These are phyloP conservation scores for Calonectria pseudoturangicola DNA, from an alignment of 2,329 filamentous ascomycete genomes.

Conservation along the genomic window DNA sequence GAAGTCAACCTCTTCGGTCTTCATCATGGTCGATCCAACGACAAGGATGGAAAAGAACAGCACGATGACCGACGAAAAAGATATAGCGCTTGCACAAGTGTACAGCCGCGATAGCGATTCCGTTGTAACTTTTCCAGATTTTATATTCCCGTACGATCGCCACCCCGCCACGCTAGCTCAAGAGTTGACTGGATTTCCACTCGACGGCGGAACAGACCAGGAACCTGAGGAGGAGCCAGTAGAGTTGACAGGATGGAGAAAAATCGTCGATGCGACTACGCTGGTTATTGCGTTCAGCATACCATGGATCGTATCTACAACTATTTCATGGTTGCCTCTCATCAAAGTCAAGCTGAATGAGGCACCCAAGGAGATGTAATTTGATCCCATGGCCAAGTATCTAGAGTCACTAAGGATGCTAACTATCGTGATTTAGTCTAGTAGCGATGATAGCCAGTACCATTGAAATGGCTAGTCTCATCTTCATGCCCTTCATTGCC, in stretches of 20 bases:
- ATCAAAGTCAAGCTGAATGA: background rate
- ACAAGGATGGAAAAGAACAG: background rate
- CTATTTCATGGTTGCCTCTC: conserved; percentile 5
- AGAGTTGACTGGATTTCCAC: background rate
- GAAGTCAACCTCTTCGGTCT: background rate
- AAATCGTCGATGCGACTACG: background rate
- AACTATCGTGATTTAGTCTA: background rate
- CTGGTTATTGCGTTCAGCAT: background rate
- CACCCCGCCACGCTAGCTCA: conserved; percentile 15
- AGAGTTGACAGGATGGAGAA: conserved; percentile 4
- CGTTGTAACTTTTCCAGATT: background rate
- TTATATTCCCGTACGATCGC: background rate
- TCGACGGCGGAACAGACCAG: background rate
- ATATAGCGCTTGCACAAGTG: background rate
- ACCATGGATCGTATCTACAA: conserved; percentile 15
- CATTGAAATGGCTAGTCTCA: background rate
- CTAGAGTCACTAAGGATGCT: background rate
- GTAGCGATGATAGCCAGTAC: conserved; percentile 8
- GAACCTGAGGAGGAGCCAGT: background rate
- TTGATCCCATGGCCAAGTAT: background rate
- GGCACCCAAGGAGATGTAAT: conserved; percentile 10
- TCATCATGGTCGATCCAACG: background rate
- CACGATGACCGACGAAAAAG: background rate
- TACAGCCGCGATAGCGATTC: background rate
- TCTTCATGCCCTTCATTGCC: conserved; percentile 5